phyloP scores from a whole-genome alignment of 371 early-diverging fungal genomes.

The Batkoa obscura region DNA sequence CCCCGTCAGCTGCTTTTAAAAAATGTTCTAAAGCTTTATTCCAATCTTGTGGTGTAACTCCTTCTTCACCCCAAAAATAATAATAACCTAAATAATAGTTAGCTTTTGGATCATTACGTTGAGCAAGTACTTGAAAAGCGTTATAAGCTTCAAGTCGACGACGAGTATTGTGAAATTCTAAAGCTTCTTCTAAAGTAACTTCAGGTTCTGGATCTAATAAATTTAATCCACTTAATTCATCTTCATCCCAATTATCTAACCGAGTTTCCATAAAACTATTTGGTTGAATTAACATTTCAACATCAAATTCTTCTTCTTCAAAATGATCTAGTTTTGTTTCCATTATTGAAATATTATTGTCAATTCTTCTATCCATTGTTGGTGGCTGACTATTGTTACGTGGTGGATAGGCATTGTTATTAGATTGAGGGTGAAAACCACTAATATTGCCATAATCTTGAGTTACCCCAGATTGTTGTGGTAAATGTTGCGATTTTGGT shows the following conservation, averaged over 20 bases:
- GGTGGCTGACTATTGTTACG: background rate
- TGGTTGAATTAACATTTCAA: background rate
- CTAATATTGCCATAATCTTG: too few relatives aligned
- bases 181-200: slow-evolving; percentile 2
- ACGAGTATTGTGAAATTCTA: background rate
- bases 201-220: background rate
- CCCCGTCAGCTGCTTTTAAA: background rate
- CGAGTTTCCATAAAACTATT: background rate
- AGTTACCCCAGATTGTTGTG: background rate
- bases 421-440: too few relatives aligned
- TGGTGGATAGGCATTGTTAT: background rate
- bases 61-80: slow-evolving; percentile 5
- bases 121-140: background rate
- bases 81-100: slow-evolving; percentile 5
- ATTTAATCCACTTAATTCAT: background rate
- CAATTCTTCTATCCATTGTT: background rate
- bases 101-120: background rate
- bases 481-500: too few relatives aligned
- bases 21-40: background rate
- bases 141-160: background rate
- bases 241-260: background rate
- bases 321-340: background rate
- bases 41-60: background rate
- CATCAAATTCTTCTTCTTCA: background rate
- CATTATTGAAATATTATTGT: too few relatives aligned